Conservation (phyloP, 495 filamentous ascomycete species). For the Penicillium argentinense region DNA sequence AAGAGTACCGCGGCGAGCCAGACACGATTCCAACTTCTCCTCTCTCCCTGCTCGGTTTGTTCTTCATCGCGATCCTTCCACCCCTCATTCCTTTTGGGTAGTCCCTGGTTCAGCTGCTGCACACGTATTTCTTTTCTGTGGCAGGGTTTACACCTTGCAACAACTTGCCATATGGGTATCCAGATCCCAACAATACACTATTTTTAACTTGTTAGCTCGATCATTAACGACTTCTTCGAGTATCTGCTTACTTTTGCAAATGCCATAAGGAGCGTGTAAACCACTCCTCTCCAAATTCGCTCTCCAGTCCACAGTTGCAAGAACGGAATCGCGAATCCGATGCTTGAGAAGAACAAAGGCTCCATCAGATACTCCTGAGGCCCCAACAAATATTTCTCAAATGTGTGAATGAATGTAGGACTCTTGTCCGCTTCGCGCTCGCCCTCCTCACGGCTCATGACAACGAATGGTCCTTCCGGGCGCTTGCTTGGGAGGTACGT, state of each 20-base stretch:
- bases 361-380: conserved; percentile 56
- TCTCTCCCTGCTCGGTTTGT: neutral
- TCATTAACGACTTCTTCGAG: neutral
- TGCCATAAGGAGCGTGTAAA: conserved; percentile 67
- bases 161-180: conserved; percentile 26
- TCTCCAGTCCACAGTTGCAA: conserved; percentile 59
- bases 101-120: neutral
- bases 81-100: neutral
- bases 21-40: conserved; percentile 7
- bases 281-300: conserved; percentile 66
- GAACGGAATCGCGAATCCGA: conserved; percentile 76
- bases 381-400: conserved; percentile 30
- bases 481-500: conserved; percentile 45
- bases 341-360: conserved; percentile 71
- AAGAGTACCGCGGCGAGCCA: conserved; percentile 55
- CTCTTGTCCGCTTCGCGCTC: conserved; percentile 42
- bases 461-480: conserved; percentile 33
- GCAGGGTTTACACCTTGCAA: neutral
- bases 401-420: conserved; percentile 36
- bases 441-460: conserved; percentile 33
- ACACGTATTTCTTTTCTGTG: neutral
- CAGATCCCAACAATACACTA: conserved; percentile 34
- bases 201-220: neutral
- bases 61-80: neutral
- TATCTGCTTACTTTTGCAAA: conserved; percentile 52